Evolutionary conservation across 2,329 filamentous ascomycete genomes (phyloP), one percentile per base, ranked within the genome.

Genomic region (Alternaria atra): DNA sequence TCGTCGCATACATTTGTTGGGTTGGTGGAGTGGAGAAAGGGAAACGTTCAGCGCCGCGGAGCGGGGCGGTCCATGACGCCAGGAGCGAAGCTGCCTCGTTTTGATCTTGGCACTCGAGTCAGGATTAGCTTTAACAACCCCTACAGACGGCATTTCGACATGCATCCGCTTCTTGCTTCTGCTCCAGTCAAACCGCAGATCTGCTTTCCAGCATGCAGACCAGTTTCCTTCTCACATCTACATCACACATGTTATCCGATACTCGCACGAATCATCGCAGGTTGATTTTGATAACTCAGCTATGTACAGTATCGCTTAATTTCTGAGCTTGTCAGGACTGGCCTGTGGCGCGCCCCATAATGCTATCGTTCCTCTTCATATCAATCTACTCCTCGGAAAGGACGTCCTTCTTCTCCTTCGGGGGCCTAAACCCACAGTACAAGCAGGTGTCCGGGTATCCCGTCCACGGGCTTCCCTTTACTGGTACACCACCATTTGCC

Each of bases 361-460:
- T n/a, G 10, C 32, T 13, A 7, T 30, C 15, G 15, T 52, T 4
- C 13, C 23, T 40, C 5, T 34, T 6, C 35, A 30, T 1, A 8
- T 12, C 50, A 52, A n/a, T 20, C 32, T 53, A 53, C 37, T 53
- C 51, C 44, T 55, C 52, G 13, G 27, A 20, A 5, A 50, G 43
- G 9, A 54, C 39, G 5, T 62, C 58, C 55, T 63, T 65, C 53
- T 64, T 64, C 60, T 58, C 60, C 52, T 44, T 67, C 29, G 67
- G 69, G 1, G 64, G 66, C 55, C 60, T 58, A 17, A 63, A 64
- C 32, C 64, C 62, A 55, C 69, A 72, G 47, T 69, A 65, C 35
- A 40, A 50, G 58, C 71, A 71, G 12, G 62, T 68, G 61, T 75
- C 70, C 1, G 73, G 73, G 40, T 73, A 76, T 15, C 74, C 73